These are phyloP conservation scores for Globisporangium alternatum DNA, from an alignment of 352 stramenopile genomes.

Conservation along the genomic window DNA sequence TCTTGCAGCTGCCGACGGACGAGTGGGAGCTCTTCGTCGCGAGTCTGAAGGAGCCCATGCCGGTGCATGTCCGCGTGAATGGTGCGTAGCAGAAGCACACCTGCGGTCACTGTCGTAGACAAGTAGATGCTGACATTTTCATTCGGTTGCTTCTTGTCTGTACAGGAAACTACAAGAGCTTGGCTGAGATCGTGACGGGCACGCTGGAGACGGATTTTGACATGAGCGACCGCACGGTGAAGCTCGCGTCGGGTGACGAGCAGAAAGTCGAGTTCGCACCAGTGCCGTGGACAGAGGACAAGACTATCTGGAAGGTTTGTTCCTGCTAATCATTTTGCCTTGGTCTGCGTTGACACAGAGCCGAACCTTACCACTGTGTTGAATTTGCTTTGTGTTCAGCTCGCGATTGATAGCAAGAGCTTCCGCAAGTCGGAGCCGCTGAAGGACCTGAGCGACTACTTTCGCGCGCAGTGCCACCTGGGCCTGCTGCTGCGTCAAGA, in stretches of 20 bases:
- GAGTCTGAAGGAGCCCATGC: slow-evolving; percentile 70
- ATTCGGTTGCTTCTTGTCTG: background rate
- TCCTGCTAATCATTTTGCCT: background rate
- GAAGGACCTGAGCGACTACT: slow-evolving; percentile 90
- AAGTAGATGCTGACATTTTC: background rate
- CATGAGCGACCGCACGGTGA: slow-evolving; percentile 50
- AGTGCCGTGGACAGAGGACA: slow-evolving; percentile 66
- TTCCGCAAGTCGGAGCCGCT: slow-evolving; percentile 88
- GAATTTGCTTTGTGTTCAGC: slow-evolving; percentile 3
- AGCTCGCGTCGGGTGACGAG: slow-evolving; percentile 54
- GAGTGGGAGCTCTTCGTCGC: slow-evolving; percentile 85
- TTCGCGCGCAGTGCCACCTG: slow-evolving; percentile 86
- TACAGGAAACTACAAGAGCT: slow-evolving; percentile 61
- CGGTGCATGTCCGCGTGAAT: slow-evolving; percentile 88
- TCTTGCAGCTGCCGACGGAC: slow-evolving; percentile 53
- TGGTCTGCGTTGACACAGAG: too few relatives aligned
- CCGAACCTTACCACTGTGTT: background rate
- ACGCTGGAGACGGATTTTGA: slow-evolving; percentile 72
- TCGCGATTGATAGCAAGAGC: slow-evolving; percentile 68
- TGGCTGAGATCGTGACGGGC: slow-evolving; percentile 77
- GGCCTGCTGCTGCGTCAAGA: slow-evolving; percentile 94
- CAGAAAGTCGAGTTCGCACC: slow-evolving; percentile 47
- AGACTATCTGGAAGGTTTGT: slow-evolving; percentile 71
- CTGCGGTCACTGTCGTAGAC: background rate
- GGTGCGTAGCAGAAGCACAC: slow-evolving; percentile 17